Conservation (phyloP, 1,139 yeast genomes). For the Kazachstania sp. region DNA sequence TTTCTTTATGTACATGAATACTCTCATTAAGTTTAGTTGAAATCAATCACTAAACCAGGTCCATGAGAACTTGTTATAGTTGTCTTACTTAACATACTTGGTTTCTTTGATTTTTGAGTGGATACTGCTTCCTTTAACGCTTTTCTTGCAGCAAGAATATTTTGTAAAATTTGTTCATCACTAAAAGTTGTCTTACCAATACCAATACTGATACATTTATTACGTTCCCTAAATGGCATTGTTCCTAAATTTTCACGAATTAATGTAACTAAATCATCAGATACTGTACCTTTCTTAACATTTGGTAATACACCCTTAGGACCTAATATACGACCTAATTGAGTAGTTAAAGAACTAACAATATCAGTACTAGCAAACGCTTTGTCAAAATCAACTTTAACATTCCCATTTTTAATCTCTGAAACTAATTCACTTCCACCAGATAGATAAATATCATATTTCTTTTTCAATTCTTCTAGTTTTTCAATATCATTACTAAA, state of each 20-base stretch:
- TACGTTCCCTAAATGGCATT: slow-evolving; percentile 61
- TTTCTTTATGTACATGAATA: neutral
- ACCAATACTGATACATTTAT: slow-evolving; percentile 48
- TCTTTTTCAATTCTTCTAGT: slow-evolving; percentile 44
- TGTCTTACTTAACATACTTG: slow-evolving; percentile 64
- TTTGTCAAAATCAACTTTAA: slow-evolving; percentile 57
- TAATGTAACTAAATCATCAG: slow-evolving; percentile 50
- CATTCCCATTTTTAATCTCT: slow-evolving; percentile 47
- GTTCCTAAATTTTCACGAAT: slow-evolving; percentile 55
- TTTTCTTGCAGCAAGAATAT: slow-evolving; percentile 60
- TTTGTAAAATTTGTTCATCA: slow-evolving; percentile 66
- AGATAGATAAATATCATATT: slow-evolving; percentile 48
- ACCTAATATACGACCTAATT: slow-evolving; percentile 72
- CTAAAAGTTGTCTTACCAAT: slow-evolving; percentile 74
- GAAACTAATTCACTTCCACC: slow-evolving; percentile 72
- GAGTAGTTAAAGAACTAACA: slow-evolving; percentile 45
- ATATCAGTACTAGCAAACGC: slow-evolving; percentile 84
- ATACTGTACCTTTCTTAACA: slow-evolving; percentile 78
- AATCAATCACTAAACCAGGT: slow-evolving; percentile 70
- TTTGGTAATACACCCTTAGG: slow-evolving; percentile 88
- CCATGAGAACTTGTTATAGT: slow-evolving; percentile 66
- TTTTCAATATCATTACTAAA: slow-evolving; percentile 53
- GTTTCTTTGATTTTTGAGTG: slow-evolving; percentile 52
- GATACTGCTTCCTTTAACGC: slow-evolving; percentile 55
- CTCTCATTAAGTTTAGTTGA: slow-evolving; percentile 21